These are phyloP conservation scores for Acanthamoeba triangularis DNA, from an alignment of 208 protist genomes.

Conservation along the genomic window DNA sequence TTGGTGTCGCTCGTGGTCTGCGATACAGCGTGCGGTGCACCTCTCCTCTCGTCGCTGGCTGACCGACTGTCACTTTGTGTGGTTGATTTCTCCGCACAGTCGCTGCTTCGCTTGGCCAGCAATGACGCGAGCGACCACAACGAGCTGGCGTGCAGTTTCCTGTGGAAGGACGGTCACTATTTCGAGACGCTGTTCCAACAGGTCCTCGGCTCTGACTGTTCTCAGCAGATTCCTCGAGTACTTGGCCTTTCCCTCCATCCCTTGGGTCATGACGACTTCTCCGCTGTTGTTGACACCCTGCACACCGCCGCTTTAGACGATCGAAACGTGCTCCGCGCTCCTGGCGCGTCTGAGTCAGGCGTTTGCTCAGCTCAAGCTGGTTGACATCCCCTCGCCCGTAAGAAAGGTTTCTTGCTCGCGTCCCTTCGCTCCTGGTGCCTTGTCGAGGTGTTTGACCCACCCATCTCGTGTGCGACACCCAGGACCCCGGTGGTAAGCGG, in stretches of 20 bases:
- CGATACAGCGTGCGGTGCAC: too few relatives aligned
- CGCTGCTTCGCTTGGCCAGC: not conserved
- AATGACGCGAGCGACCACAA: not conserved
- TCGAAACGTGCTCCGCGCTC: constrained; percentile 31
- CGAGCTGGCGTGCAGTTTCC: not conserved
- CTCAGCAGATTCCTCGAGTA: constrained; percentile 10
- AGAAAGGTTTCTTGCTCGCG: not conserved
- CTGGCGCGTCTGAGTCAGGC: constrained; percentile 50
- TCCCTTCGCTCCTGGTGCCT: not conserved
- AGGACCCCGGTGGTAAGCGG: not conserved
- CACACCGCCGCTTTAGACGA: not conserved
- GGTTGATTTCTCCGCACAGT: not conserved
- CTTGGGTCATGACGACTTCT: not conserved
- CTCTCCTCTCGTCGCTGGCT: not conserved
- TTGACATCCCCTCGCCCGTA: not conserved
- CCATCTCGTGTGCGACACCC: not conserved
- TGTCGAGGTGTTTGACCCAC: not conserved
- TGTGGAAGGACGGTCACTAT: constrained; percentile 64
- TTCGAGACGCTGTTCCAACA: not conserved
- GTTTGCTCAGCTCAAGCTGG: not conserved
- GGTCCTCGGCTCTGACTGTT: constrained; percentile 3
- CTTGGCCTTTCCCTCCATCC: not conserved
- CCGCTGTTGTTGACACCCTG: not conserved
- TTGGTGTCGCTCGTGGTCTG: not conserved
- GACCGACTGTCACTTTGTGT: not conserved